A percentile compares a stretch with the other conserved stretches of the same genome.
Conservation (phyloP, 73 alveolate species). For the Symbiodinium natans region DNA sequence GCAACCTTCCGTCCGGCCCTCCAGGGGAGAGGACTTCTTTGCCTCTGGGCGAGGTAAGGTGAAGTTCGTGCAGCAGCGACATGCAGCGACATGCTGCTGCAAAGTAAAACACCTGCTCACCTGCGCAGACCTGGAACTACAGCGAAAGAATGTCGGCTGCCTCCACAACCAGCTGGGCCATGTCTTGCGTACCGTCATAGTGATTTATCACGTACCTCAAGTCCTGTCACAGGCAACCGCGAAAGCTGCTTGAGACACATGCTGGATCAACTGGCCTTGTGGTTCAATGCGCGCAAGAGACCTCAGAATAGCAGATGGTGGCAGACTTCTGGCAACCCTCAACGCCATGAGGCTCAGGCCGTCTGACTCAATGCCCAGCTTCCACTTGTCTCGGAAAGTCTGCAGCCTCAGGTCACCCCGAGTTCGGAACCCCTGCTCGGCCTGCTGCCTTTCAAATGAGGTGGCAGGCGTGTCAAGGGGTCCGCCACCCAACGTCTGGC, state of each 20-base stretch:
- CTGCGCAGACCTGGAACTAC: not conserved
- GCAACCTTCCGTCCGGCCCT: conserved; percentile 76
- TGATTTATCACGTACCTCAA: conserved; percentile 28
- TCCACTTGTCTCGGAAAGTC: conserved; percentile 50
- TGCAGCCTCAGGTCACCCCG: not conserved
- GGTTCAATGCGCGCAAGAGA: conserved; percentile 28
- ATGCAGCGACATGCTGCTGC: too few relatives aligned
- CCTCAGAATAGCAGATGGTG: not conserved
- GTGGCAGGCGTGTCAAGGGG: conserved; percentile 1
- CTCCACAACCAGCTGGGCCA: conserved; percentile 29
- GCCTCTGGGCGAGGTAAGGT: conserved; percentile 7
- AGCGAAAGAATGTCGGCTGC: not conserved
- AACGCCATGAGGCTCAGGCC: not conserved
- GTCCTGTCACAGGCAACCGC: conserved; percentile 28
- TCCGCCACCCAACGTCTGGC: conserved; percentile 65
- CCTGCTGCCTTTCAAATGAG: not conserved
- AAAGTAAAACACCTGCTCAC: not conserved
- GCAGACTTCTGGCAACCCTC: not conserved
- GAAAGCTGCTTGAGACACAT: too few relatives aligned
- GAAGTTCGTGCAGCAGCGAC: not conserved
- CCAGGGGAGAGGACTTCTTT: not conserved
- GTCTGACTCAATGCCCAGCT: not conserved
- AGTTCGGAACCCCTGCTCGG: not conserved
- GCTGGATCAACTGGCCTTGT: not conserved
- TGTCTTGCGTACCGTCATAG: conserved; percentile 53